phyloP scores from a whole-genome alignment of 805 yeast genomes.

The Spathaspora boniae region DNA sequence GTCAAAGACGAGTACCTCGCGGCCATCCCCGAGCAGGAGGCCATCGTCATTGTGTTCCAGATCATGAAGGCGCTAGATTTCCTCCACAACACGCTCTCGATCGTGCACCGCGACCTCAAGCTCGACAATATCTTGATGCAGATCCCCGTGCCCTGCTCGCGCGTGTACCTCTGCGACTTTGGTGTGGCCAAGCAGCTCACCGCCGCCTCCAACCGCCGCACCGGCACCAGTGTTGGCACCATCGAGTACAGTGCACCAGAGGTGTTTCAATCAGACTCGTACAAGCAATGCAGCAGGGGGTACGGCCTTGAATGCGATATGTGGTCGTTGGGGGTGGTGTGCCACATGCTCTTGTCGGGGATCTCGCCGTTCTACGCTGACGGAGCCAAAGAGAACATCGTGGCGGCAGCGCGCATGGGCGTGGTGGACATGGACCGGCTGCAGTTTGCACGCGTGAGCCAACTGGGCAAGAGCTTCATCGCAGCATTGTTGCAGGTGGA shows the following conservation, averaged over 20 bases:
- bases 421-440: constrained; percentile 30
- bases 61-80: constrained; percentile 53
- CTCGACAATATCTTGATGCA: constrained; percentile 60
- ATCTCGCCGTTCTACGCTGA: constrained; percentile 59
- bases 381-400: constrained; percentile 24
- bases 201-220: constrained; percentile 19
- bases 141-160: constrained; percentile 49
- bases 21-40: constrained; percentile 52
- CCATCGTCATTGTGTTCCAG: constrained; percentile 52
- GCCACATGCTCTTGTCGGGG: constrained; percentile 59
- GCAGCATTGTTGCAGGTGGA: constrained; percentile 35
- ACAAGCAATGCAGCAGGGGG: constrained; percentile 35
- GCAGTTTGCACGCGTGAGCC: constrained; percentile 43
- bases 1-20: constrained; percentile 36
- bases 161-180: constrained; percentile 64
- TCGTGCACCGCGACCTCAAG: constrained; percentile 67
- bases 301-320: constrained; percentile 53
- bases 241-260: constrained; percentile 76
- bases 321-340: constrained; percentile 66
- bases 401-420: constrained; percentile 33
- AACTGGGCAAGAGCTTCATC: constrained; percentile 46
- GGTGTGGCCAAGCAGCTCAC: constrained; percentile 42
- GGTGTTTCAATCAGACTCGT: constrained; percentile 31
- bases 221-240: constrained; percentile 56
- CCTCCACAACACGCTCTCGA: constrained; percentile 45